Evolutionary conservation across 2,329 filamentous ascomycete species (phyloP), one percentile per base, ranked within the genome.

Genomic region (Penicillium sp.): DNA sequence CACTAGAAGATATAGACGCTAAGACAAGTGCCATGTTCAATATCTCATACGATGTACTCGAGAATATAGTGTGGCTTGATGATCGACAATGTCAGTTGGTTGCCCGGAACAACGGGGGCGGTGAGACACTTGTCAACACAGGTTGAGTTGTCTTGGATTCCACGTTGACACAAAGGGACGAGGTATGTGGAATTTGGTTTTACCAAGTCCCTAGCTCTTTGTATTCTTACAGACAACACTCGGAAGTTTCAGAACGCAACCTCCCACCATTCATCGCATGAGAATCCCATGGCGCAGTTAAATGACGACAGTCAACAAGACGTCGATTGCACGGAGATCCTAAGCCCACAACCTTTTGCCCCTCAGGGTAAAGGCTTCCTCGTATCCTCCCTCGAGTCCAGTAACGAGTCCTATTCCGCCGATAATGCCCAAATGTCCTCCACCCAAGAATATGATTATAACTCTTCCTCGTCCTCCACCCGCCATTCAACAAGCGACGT

Each of bases 391-490:
- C 59, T 67, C 52, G 65, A 67, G 37, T 58, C 59, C 47, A 50
- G 56, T 52, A 21, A 54, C 57, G 35, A 57, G 31, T 0, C 29
- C 2, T 50, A 27, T 27, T 3, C n/a, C 12, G 15, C 60, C 23
- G 66, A 62, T 48, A 63, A 64, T 35, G 59, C 59, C n/a, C 64
- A 64, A 35, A 59, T 62, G 19, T 45, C 50, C 40, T 25, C 62
- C 7, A 55, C 37, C 17, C 67, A 66, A 40, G 69, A 72, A 19
- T 67, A 68, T 45, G 71, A 69, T n/a, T 73, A 73, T 52, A 67
- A 64, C 43, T 75, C 73, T 4, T 73, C 71, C 0, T 65, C 65
- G 6, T 75, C 72, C 3, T 75, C 73, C 3, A 65, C 62, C 6
- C 67, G 67, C 6, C 66, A 63, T 17, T 73, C 73, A 13, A 63